A percentile compares a stretch with the other conserved stretches of the same genome.
Evolutionary conservation across 805 yeast genomes (phyloP).

Genomic region (Ogataea ramenticola): DNA sequence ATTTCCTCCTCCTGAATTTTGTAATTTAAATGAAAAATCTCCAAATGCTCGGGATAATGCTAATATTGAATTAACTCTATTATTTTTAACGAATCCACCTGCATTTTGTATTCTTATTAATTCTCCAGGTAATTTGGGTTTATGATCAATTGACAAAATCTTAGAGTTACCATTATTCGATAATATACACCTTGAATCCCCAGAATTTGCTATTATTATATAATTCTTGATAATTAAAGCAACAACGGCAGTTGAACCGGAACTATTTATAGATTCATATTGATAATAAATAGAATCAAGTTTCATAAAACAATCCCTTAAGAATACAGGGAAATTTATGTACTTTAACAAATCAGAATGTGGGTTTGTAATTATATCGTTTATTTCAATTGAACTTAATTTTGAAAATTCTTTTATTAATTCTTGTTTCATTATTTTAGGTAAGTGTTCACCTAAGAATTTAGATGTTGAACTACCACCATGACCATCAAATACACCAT

Average conservation of each 20-base stretch:
- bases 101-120: conserved; percentile 49
- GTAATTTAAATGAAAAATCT: conserved; percentile 50
- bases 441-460: conserved; percentile 38
- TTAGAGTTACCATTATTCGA: conserved; percentile 49
- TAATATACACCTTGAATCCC: conserved; percentile 66
- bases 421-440: conserved; percentile 13
- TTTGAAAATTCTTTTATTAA: conserved; percentile 8
- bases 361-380: conserved; percentile 5
- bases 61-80: conserved; percentile 52
- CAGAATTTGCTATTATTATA: conserved; percentile 59
- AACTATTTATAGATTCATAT: conserved; percentile 25
- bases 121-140: conserved; percentile 53
- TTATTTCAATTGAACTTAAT: conserved; percentile 4
- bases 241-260: conserved; percentile 50
- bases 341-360: conserved; percentile 10
- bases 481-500: conserved; percentile 79
- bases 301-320: conserved; percentile 37
- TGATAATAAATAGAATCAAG: conserved; percentile 38
- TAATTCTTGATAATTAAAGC: conserved; percentile 35
- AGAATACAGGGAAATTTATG: conserved; percentile 20
- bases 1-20: too few species aligned
- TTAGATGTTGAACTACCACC: conserved; percentile 64
- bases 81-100: conserved; percentile 55
- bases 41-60: conserved; percentile 58
- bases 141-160: conserved; percentile 59